Conservation (phyloP, 2,329 filamentous ascomycete genomes). For the Talaromyces verruculosus region DNA sequence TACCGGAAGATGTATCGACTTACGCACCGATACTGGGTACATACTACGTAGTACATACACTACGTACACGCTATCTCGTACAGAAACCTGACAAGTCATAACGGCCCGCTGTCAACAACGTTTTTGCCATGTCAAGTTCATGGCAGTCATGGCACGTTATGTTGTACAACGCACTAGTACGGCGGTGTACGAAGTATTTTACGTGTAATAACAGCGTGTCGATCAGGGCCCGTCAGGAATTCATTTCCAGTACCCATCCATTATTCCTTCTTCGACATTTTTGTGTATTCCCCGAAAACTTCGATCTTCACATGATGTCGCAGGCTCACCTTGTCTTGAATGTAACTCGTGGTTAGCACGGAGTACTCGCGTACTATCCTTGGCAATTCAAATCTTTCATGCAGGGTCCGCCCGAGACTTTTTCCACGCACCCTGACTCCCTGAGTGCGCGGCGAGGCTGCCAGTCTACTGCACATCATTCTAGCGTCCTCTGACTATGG, state of each 20-base stretch:
- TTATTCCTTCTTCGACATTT: not conserved
- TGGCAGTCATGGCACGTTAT: not conserved
- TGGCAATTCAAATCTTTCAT: not conserved
- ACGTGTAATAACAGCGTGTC: not conserved
- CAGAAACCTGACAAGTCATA: conserved; percentile 14
- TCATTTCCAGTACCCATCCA: conserved; percentile 11
- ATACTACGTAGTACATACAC: not conserved
- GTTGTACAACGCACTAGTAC: conserved; percentile 1
- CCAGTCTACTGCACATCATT: conserved; percentile 32
- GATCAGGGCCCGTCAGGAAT: conserved; percentile 15
- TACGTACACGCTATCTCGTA: not conserved
- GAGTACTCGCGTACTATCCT: not conserved
- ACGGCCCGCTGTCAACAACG: conserved; percentile 23
- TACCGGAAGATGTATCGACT: not conserved
- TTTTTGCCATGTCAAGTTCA: conserved; percentile 10
- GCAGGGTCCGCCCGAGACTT: conserved; percentile 13
- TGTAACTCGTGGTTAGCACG: not conserved
- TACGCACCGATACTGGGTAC: not conserved
- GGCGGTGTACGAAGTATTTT: not conserved
- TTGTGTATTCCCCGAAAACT: not conserved
- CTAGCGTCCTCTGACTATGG: conserved; percentile 17
- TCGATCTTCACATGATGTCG: not conserved
- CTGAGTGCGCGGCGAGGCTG: conserved; percentile 16
- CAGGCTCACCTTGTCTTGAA: not conserved
- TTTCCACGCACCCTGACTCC: conserved; percentile 26